Evolutionary conservation across 2,329 filamentous ascomycete genomes (phyloP).

Genomic region (Xylaria sp.): DNA sequence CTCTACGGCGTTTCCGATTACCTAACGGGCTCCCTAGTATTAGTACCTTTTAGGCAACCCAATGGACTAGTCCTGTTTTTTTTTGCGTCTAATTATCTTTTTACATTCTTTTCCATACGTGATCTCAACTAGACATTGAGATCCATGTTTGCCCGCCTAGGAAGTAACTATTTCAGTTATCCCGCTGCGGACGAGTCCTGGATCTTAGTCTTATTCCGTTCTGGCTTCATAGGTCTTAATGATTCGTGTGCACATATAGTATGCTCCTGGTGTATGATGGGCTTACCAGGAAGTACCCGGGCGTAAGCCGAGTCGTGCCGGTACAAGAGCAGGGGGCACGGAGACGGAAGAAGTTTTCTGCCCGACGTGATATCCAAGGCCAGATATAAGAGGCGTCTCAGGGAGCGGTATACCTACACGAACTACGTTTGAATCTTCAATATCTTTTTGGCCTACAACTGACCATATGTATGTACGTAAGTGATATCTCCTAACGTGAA

Average conservation of each 20-base stretch:
- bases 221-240: neutral
- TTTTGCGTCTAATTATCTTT: neutral
- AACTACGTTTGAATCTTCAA: too few relatives aligned
- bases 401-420: neutral
- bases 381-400: neutral
- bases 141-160: neutral
- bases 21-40: neutral
- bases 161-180: neutral
- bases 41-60: neutral
- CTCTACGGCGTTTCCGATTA: constrained; percentile 1
- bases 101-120: neutral
- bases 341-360: neutral
- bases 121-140: neutral
- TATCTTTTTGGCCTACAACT: too few relatives aligned
- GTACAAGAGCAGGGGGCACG: neutral
- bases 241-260: neutral
- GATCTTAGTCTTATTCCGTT: neutral
- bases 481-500: too few relatives aligned
- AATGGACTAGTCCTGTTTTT: neutral
- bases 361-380: neutral
- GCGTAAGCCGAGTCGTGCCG: constrained; percentile 7
- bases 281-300: neutral
- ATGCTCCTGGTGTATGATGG: neutral
- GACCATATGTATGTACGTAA: too few relatives aligned
- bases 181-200: neutral